Percentiles rank a stretch among this genome's conserved stretches.
Conservation (phyloP, 2,329 filamentous ascomycete species). For the Zalaria obscura region DNA sequence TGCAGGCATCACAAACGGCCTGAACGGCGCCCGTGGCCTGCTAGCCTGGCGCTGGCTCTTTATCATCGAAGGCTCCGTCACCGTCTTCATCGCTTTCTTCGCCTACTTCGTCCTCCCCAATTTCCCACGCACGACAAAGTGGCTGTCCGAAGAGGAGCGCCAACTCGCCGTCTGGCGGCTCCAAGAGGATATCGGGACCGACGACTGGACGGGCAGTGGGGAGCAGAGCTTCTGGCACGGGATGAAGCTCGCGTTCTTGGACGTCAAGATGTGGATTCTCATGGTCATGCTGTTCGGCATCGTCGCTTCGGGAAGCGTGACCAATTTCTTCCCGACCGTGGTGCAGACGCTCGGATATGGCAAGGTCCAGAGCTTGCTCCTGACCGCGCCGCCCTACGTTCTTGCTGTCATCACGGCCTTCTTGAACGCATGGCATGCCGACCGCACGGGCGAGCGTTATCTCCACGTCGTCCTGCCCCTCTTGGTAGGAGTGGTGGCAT, state of each 20-base stretch:
- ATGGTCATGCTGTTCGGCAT: slow-evolving; percentile 22
- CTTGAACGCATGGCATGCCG: slow-evolving; percentile 23
- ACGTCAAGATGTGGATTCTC: slow-evolving; percentile 20
- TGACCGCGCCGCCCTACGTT: slow-evolving; percentile 21
- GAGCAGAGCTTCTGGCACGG: slow-evolving; percentile 18
- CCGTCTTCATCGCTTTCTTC: slow-evolving; percentile 18
- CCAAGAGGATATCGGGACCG: slow-evolving; percentile 18
- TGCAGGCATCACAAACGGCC: slow-evolving; percentile 33
- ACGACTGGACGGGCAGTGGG: slow-evolving; percentile 16
- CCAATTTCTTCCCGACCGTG: slow-evolving; percentile 18
- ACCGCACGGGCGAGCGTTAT: slow-evolving; percentile 25
- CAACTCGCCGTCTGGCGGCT: slow-evolving; percentile 17
- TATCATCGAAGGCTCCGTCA: slow-evolving; percentile 23
- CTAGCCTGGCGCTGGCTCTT: slow-evolving; percentile 22
- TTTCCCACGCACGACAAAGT: slow-evolving; percentile 19
- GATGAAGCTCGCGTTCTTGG: slow-evolving; percentile 16
- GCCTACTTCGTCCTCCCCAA: slow-evolving; percentile 23
- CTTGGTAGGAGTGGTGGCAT: slow-evolving; percentile 14
- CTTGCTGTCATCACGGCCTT: slow-evolving; percentile 19
- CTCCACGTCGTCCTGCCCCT: slow-evolving; percentile 21
- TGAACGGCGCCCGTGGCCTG: slow-evolving; percentile 18
- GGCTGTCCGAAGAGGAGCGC: slow-evolving; percentile 16
- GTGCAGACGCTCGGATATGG: slow-evolving; percentile 19
- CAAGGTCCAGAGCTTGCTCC: slow-evolving; percentile 16
- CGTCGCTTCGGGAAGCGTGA: slow-evolving; percentile 18